Evolutionary conservation across 2,329 filamentous ascomycete genomes (phyloP).

Genomic region (Whalleya microplaca): DNA sequence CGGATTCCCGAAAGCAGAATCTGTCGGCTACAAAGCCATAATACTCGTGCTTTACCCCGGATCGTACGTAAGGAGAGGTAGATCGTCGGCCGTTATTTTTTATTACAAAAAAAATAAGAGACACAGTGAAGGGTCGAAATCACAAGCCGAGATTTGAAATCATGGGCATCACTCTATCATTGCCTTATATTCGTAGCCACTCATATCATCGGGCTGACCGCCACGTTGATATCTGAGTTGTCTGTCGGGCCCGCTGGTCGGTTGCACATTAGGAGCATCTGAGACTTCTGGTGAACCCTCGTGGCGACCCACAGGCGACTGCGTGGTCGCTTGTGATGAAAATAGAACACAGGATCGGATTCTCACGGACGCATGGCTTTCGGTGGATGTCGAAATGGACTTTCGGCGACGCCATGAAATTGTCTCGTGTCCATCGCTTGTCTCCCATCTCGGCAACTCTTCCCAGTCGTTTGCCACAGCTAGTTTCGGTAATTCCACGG

Average conservation of each 20-base stretch:
- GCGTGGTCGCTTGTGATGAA: slow-evolving; percentile 17
- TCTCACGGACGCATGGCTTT: slow-evolving; percentile 3
- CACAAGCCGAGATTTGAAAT: no score
- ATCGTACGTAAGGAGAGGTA: no score
- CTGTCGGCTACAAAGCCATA: no score
- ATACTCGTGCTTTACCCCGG: no score
- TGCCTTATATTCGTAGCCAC: background rate
- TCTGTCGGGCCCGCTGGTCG: slow-evolving; percentile 10
- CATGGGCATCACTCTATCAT: background rate
- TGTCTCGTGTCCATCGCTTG: slow-evolving; percentile 11
- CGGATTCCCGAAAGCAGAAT: no score
- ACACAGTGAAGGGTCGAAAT: no score
- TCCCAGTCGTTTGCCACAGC: background rate
- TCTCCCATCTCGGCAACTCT: background rate
- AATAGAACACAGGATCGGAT: slow-evolving; percentile 15
- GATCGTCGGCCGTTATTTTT: no score
- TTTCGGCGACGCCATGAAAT: slow-evolving; percentile 14
- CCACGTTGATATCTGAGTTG: slow-evolving; percentile 15
- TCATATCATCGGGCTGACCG: slow-evolving; percentile 6
- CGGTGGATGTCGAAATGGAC: background rate
- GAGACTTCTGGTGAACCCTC: slow-evolving; percentile 15
- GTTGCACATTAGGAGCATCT: slow-evolving; percentile 21
- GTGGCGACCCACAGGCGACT: slow-evolving; percentile 14
- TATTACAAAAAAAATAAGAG: no score
- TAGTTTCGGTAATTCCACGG: slow-evolving; percentile 21